A percentile compares a stretch with the other conserved stretches of the same genome.
Evolutionary conservation across 306 rosid genomes (phyloP).

Genomic region (Prunus kanzakura): DNA sequence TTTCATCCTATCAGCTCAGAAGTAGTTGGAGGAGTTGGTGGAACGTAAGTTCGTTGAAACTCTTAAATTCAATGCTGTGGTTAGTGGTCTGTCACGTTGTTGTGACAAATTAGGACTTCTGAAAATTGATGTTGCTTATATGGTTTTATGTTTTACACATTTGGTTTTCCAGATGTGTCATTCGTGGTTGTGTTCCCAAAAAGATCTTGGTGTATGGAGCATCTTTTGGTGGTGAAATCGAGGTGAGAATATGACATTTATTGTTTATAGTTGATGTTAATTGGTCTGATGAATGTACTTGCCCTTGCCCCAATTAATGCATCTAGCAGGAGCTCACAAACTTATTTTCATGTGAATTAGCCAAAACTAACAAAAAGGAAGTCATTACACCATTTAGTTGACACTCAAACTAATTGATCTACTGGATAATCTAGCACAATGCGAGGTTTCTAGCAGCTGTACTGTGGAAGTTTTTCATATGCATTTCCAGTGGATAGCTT

Average conservation of each 20-base stretch:
- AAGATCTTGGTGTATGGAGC: conserved; percentile 97
- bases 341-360: not conserved
- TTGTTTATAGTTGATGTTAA: not conserved
- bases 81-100: conserved; percentile 3
- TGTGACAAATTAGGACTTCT: not conserved
- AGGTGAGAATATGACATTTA: conserved; percentile 42
- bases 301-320: not conserved
- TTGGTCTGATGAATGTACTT: not conserved
- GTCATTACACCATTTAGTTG: not conserved
- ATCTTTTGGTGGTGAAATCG: conserved; percentile 75
- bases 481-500: not conserved
- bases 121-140: conserved; percentile 15
- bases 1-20: conserved; percentile 87
- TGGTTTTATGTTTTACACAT: conserved; percentile 4
- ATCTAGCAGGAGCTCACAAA: not conserved
- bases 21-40: conserved; percentile 88
- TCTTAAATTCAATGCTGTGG: not conserved
- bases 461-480: not conserved
- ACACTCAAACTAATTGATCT: not conserved
- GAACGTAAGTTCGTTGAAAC: conserved; percentile 67
- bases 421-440: not conserved
- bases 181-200: conserved; percentile 99
- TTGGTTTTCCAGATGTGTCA: conserved; percentile 68
- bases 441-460: not conserved
- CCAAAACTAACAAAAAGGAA: not conserved